Evolutionary conservation across 1,284 basidiomycete genomes (phyloP), one percentile per base, ranked within the genome.

Genomic region (Pterulicium gracile): DNA sequence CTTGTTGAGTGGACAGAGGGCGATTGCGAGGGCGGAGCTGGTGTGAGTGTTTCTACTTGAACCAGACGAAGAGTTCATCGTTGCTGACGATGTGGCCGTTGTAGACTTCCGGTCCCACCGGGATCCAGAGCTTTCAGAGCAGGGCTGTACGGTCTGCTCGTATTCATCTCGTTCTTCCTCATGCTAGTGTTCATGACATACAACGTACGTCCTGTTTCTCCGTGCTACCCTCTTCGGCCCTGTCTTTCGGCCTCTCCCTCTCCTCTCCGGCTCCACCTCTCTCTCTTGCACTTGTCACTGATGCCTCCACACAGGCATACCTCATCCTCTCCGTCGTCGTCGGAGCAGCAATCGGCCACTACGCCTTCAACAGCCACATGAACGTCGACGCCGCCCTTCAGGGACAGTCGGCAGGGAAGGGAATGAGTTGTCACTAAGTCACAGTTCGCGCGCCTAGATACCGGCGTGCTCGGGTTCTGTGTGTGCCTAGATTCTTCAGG

Each of bases 171-270:
- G 20, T 87, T 87, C 69, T 90, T 89, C 73, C 75, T 89, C 56
- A 89, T 90, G 87, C 66, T 90, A 48, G 75, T 90, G 40, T 88
- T 87, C 65, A 89, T 89, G 86, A 89, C 87, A 3, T 89, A 88
- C 65, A 89, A 89, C 52, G 86, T 87, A 50, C 7, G 39, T 41
- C 7, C 7, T 7, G 7, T 7, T 19, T 15, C 13, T 10, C 10
- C 7, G 10, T 19, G 39, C 19, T 41, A 7, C 18, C 7, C 19
- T 41, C 13, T 7, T 19, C 53, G 69, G 60, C 36, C n/a, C 32
- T 24, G n/a, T n/a, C n/a, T n/a, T n/a, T n/a, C n/a, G n/a, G n/a
- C n/a, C n/a, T n/a, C n/a, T n/a, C n/a, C n/a, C n/a, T n/a, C n/a
- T n/a, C n/a, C n/a, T n/a, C n/a, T n/a, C n/a, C n/a, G n/a, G n/a